phyloP scores from a whole-genome alignment of 768 basidiomycete genomes.

The Leccinum uliginosum region DNA sequence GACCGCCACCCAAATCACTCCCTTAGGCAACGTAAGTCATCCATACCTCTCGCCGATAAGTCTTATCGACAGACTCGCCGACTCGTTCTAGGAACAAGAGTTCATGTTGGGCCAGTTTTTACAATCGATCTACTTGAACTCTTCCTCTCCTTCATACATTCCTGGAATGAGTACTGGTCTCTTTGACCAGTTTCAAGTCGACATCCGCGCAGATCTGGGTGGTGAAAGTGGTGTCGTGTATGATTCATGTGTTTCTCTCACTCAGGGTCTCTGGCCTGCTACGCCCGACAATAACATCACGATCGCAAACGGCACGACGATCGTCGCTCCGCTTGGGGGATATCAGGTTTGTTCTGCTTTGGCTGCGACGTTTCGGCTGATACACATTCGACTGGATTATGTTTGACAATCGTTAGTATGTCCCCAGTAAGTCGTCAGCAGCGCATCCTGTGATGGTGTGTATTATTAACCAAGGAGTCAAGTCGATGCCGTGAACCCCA shows the following conservation, averaged over 20 bases:
- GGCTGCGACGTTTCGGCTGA: conserved; percentile 1
- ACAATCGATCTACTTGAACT: conserved; percentile 50
- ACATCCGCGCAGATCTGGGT: conserved; percentile 61
- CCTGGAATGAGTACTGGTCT: conserved; percentile 32
- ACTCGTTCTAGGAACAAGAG: conserved; percentile 45
- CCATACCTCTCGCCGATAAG: background rate
- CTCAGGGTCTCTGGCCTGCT: conserved; percentile 66
- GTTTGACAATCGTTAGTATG: conserved; percentile 24
- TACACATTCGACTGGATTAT: conserved; percentile 1
- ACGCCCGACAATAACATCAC: conserved; percentile 43
- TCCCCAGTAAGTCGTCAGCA: conserved; percentile 35
- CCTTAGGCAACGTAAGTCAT: conserved; percentile 58
- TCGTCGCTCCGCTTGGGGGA: conserved; percentile 57
- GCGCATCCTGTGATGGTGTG: background rate
- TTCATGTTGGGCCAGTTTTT: conserved; percentile 51
- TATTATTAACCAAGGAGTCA: conserved; percentile 21
- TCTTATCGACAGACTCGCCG: background rate
- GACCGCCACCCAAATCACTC: conserved; percentile 55
- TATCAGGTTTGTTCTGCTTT: conserved; percentile 46
- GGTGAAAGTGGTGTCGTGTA: conserved; percentile 66
- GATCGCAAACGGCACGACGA: conserved; percentile 61
- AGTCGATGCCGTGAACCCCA: conserved; percentile 62
- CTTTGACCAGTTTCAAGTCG: conserved; percentile 37
- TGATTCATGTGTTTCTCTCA: conserved; percentile 60
- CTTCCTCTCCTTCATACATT: conserved; percentile 51